Base-by-base conservation (phyloP, 1,284 basidiomycete species). In the Marasmius fiardii region DNA sequence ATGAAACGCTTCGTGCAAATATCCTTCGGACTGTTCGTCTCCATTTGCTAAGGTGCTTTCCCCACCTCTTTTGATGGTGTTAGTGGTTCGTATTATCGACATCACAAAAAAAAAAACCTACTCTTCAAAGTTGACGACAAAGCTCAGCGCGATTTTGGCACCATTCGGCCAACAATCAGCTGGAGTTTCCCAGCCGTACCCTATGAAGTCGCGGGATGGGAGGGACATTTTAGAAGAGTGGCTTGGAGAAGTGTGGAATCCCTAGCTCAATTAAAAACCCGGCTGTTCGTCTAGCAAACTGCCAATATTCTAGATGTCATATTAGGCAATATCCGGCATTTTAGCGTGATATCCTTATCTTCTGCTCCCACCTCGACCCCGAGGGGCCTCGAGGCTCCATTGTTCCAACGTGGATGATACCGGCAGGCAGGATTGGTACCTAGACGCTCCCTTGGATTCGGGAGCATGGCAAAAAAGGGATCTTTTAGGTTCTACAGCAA, bases 41-140 rank as follows among this genome's bases (percentile, higher is more conserved):
- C 51, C 51, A 43, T 52, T 52, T 3, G 35, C 51, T 37, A 52
- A 21, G 2, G 51, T 41, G 39, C 35, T 52, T 41, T 52, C 51
- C 4, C 51, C 51, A 21, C 51, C 51, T 52, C 51, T 52, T 10
- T 4, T 31, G 5, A 10, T 10, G 28, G 28, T 31, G 28, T 31
- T 4, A 31, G 28, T 31, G 28, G 28, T 31, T 4, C 28, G 5
- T 10, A 31, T 10, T 31, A 10, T 31, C 28, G 28, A 31, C 4
- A 4, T 31, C 5, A 31, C 28, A 4, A n/a, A n/a, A n/a, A n/a
- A n/a, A n/a, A n/a, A n/a, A n/a, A 31, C 28, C 1, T 24, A 52
- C 51, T 52, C 51, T 41, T 52, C 51, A 24, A 52, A 55, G 16
- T 55, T 55, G 6, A 55, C 35, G 37, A 55, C 53, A 41, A 55